phyloP scores from a whole-genome alignment of 1,284 basidiomycete species.

The Megacollybia platyphylla region DNA sequence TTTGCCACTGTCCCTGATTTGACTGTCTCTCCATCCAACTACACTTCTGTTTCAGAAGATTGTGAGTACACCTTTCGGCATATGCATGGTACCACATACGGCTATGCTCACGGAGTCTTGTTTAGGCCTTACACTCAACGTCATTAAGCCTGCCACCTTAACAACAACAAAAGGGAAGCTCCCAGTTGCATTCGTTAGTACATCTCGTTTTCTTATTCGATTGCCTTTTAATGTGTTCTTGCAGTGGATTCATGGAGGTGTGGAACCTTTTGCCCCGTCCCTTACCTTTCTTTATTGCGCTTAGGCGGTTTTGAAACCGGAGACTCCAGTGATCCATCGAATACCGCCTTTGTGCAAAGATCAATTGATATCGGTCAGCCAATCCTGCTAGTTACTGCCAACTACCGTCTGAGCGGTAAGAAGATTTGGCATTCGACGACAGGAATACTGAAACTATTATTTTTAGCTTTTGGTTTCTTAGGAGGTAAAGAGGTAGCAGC shows the following conservation, averaged over 20 bases:
- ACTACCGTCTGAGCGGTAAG: constrained; percentile 28
- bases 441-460: not conserved
- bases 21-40: constrained; percentile 17
- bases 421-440: not conserved
- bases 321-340: constrained; percentile 23
- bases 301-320: constrained; percentile 32
- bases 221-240: not conserved
- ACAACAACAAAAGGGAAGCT: constrained; percentile 30
- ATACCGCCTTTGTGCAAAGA: constrained; percentile 25
- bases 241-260: constrained; percentile 46
- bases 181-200: constrained; percentile 32
- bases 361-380: constrained; percentile 34
- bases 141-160: constrained; percentile 32
- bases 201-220: constrained; percentile 8
- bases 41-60: constrained; percentile 31
- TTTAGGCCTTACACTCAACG: constrained; percentile 37
- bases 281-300: not conserved
- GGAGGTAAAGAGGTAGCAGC: constrained; percentile 27
- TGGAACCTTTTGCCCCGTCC: constrained; percentile 6
- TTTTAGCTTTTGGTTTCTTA: constrained; percentile 22
- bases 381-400: constrained; percentile 42
- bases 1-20: constrained; percentile 21
- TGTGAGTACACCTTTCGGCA: constrained; percentile 19
- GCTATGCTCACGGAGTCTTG: constrained; percentile 8
- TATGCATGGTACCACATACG: not conserved